Conservation (phyloP, 2,329 filamentous ascomycete species). For the Chaetomium globosum region DNA sequence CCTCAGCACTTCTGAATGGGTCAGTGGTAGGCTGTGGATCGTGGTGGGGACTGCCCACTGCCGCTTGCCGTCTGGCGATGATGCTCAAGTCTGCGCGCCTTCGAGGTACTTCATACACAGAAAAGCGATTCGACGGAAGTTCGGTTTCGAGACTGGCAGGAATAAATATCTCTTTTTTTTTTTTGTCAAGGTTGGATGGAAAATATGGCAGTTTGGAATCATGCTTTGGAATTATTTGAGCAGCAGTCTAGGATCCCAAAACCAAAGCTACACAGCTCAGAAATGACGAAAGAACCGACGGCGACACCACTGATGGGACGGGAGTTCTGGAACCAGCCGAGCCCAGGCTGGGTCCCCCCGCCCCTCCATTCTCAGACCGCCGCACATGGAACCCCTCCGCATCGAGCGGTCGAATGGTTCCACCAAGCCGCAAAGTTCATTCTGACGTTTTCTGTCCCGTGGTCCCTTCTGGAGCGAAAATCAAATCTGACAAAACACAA, state of each 20-base stretch:
- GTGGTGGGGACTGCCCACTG: slow-evolving; percentile 28
- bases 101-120: neutral
- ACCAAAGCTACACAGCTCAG: neutral
- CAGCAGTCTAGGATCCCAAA: neutral
- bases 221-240: slow-evolving; percentile 4
- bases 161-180: neutral
- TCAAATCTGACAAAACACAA: slow-evolving; percentile 3
- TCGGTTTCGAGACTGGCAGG: slow-evolving; percentile 27
- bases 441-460: neutral
- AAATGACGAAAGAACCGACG: neutral
- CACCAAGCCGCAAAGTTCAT: slow-evolving; percentile 9
- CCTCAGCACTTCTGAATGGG: slow-evolving; percentile 23
- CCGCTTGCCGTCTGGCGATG: slow-evolving; percentile 36
- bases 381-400: slow-evolving; percentile 21
- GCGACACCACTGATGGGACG: neutral
- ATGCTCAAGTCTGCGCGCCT: slow-evolving; percentile 24
- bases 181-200: neutral
- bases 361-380: slow-evolving; percentile 21
- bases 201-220: neutral
- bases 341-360: neutral
- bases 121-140: neutral
- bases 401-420: slow-evolving; percentile 19
- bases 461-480: neutral
- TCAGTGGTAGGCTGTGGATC: slow-evolving; percentile 11
- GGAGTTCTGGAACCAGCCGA: neutral